These are phyloP conservation scores for Gracilaria vermiculophylla DNA, from an alignment of 23 red algal species.

Conservation along the genomic window DNA sequence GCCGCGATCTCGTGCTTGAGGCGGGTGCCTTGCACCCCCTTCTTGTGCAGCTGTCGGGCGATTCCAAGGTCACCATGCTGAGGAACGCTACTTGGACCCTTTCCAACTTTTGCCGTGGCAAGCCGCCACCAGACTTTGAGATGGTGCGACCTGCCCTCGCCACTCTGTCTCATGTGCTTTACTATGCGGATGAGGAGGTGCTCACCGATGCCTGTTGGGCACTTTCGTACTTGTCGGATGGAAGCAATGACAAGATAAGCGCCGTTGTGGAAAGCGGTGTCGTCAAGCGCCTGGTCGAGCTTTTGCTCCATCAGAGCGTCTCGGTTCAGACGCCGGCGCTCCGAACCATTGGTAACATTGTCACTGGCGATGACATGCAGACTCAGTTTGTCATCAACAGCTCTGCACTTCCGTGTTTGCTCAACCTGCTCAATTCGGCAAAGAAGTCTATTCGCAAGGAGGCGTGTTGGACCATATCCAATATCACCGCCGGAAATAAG, in stretches of 20 bases:
- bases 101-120: constrained; percentile 93
- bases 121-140: constrained; percentile 79
- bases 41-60: constrained; percentile 64
- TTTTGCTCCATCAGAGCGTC: constrained; percentile 76
- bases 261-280: constrained; percentile 89
- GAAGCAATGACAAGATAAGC: constrained; percentile 74
- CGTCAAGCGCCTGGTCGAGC: constrained; percentile 84
- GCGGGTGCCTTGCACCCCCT: constrained; percentile 84
- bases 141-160: constrained; percentile 78
- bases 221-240: constrained; percentile 89
- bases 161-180: constrained; percentile 79
- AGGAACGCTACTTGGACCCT: constrained; percentile 94
- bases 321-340: constrained; percentile 82
- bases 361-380: constrained; percentile 91
- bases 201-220: constrained; percentile 95
- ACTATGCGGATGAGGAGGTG: constrained; percentile 87
- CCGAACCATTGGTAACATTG: constrained; percentile 93
- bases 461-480: constrained; percentile 95
- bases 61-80: constrained; percentile 84
- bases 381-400: constrained; percentile 93
- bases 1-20: constrained; percentile 86
- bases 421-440: constrained; percentile 75
- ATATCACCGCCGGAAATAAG: constrained; percentile 94
- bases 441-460: constrained; percentile 98
- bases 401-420: constrained; percentile 68